A percentile compares a stretch with the other conserved stretches of the same genome.
Conservation (phyloP, 169 alveolate genomes). For the Cryptosporidium tyzzeri region DNA sequence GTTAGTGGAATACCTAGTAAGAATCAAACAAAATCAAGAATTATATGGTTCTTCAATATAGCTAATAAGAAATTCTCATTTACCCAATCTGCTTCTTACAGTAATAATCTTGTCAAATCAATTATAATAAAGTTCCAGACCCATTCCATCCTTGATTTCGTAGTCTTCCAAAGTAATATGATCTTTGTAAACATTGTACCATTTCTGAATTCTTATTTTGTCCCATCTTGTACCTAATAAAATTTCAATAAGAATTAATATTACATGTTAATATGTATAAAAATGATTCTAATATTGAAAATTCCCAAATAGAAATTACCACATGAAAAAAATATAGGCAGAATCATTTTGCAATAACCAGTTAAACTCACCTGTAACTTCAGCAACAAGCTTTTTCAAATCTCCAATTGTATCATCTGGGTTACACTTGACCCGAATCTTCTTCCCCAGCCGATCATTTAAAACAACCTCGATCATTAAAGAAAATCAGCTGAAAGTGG, state of each 20-base stretch:
- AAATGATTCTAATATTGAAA: not conserved
- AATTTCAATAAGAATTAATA: not conserved
- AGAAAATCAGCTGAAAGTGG: not conserved
- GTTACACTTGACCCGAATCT: slow-evolving; percentile 96
- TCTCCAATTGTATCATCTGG: slow-evolving; percentile 97
- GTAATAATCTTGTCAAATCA: slow-evolving; percentile 74
- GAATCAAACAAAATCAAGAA: not conserved
- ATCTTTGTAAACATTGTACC: slow-evolving; percentile 96
- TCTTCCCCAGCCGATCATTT: slow-evolving; percentile 98
- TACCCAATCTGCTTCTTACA: not conserved
- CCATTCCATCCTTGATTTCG: slow-evolving; percentile 98
- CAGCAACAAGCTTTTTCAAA: slow-evolving; percentile 96
- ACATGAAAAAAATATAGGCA: not conserved
- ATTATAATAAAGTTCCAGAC: slow-evolving; percentile 97
- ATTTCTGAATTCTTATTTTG: slow-evolving; percentile 95
- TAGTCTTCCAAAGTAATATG: slow-evolving; percentile 98
- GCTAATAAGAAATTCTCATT: not conserved
- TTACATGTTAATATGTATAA: not conserved
- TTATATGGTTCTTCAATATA: not conserved
- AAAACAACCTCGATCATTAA: slow-evolving; percentile 95
- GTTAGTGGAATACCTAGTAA: not conserved
- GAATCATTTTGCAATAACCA: not conserved
- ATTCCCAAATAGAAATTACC: not conserved
- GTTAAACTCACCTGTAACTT: slow-evolving; percentile 91
- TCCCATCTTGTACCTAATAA: slow-evolving; percentile 95